Conservation (phyloP, 495 filamentous ascomycete species). For the Hypoxylon perforatum region DNA sequence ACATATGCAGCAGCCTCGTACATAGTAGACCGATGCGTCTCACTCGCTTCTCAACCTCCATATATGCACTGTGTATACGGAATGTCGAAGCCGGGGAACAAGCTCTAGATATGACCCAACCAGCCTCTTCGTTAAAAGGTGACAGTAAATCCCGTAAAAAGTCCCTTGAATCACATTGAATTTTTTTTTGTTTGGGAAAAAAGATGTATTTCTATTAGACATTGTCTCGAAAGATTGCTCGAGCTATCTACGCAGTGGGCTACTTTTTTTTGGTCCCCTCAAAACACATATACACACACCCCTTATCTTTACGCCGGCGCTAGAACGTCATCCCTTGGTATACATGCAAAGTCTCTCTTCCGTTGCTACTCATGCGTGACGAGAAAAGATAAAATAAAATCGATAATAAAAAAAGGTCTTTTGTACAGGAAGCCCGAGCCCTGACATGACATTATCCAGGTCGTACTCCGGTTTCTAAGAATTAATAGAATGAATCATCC, state of each 20-base stretch:
- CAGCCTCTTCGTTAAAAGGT: not conserved
- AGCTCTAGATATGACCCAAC: not conserved
- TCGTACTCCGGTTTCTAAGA: constrained; percentile 6
- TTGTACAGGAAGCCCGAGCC: constrained; percentile 26
- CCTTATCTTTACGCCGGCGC: constrained; percentile 36
- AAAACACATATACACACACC: no score
- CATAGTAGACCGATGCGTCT: no score
- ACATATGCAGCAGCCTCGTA: no score
- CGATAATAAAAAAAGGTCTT: constrained; percentile 26
- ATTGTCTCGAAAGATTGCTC: constrained; percentile 42
- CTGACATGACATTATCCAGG: no score
- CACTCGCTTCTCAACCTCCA: not conserved
- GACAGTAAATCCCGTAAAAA: constrained; percentile 1
- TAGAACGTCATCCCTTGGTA: constrained; percentile 35
- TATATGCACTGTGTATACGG: constrained; percentile 14
- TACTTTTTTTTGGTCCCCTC: no score
- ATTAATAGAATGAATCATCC: constrained; percentile 20
- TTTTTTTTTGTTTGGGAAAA: constrained; percentile 4
- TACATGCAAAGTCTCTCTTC: constrained; percentile 32
- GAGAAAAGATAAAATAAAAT: constrained; percentile 27
- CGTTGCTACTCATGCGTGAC: constrained; percentile 35
- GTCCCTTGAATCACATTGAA: constrained; percentile 1
- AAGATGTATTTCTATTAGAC: constrained; percentile 41
- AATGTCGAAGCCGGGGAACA: not conserved
- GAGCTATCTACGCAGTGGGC: constrained; percentile 40